These are phyloP conservation scores for Cucumis hystrix DNA, from an alignment of 306 rosid genomes.

Conservation along the genomic window DNA sequence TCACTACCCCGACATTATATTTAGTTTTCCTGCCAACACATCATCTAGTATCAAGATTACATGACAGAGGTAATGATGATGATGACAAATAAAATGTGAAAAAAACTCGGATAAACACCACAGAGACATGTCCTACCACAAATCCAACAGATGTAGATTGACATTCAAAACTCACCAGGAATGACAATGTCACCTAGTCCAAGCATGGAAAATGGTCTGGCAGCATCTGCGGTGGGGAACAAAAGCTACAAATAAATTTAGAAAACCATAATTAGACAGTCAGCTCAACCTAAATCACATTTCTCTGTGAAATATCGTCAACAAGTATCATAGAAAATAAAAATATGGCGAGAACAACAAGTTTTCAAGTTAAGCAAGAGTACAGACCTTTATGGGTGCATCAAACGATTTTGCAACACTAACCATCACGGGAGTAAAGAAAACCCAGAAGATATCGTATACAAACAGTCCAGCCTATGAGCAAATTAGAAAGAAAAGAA, in stretches of 20 bases:
- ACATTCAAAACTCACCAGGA: conserved; percentile 53
- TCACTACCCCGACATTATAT: background rate
- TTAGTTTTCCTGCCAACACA: background rate
- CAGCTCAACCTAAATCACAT: background rate
- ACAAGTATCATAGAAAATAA: background rate
- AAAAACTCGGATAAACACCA: background rate
- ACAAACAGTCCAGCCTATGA: conserved; percentile 91
- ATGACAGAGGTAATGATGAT: background rate
- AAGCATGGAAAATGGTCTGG: conserved; percentile 95
- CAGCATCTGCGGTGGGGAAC: conserved; percentile 85
- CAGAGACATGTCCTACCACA: background rate
- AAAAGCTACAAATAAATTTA: conserved; percentile 50
- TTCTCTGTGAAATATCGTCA: background rate
- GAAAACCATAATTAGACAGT: conserved; percentile 7
- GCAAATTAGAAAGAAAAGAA: conserved; percentile 14
- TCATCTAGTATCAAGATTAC: background rate
- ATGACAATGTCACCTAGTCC: conserved; percentile 99
- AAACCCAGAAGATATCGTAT: conserved; percentile 98
- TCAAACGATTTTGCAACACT: conserved; percentile 99
- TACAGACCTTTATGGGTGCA: conserved; percentile 92
- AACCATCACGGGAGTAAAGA: conserved; percentile 99
- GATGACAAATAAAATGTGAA: background rate
- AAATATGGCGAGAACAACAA: background rate
- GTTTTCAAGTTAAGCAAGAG: conserved; percentile 7
- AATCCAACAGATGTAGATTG: background rate